Evolutionary conservation across 306 rosid genomes (phyloP), one percentile per base, ranked within the genome.

Genomic region (Vigna nakashimae): DNA sequence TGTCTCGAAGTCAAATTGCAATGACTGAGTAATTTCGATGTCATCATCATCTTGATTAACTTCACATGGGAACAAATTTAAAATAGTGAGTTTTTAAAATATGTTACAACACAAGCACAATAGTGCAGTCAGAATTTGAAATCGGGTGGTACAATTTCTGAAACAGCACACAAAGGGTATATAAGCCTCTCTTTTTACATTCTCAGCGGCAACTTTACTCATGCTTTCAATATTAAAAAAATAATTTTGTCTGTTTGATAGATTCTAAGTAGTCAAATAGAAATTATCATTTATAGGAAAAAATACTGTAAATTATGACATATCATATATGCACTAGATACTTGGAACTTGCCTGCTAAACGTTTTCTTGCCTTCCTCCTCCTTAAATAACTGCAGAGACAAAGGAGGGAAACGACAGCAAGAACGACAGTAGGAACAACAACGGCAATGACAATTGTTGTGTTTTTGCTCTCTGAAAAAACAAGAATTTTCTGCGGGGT

Each of bases 1-100:
- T 49, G 70, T 73, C 3, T 81, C 77, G 5, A 73, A 78, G 70
- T 81, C 26, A 32, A 73, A 77, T 60, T 73, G 78, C 15, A 73
- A 30, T 28, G 77, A n/a, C 56, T 80, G 83, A 0, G 2, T 6
- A 10, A 18, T 60, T 4, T 16, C 36, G 3, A 84, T 80, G 43
- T 80, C 80, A 12, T 80, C 73, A 20, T 75, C 76, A 38, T 17
- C 45, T 11, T 4, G 17, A 4, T 77, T 7, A 57, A 53, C 65
- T 71, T 56, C 70, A 51, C 48, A 56, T 1, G 38, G 12, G 49
- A 5, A 24, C 20, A 2, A 8, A 38, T 40, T 36, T 30, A 59
- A 79, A 64, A 1, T 17, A 63, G 64, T 49, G n/a, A 77, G 49
- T 63, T 62, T 17, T 26, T 50, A 14, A 50, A 18, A 43, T 34